Evolutionary conservation across 2,329 filamentous ascomycete species (phyloP).

Genomic region (Stemphylium lycopersici): DNA sequence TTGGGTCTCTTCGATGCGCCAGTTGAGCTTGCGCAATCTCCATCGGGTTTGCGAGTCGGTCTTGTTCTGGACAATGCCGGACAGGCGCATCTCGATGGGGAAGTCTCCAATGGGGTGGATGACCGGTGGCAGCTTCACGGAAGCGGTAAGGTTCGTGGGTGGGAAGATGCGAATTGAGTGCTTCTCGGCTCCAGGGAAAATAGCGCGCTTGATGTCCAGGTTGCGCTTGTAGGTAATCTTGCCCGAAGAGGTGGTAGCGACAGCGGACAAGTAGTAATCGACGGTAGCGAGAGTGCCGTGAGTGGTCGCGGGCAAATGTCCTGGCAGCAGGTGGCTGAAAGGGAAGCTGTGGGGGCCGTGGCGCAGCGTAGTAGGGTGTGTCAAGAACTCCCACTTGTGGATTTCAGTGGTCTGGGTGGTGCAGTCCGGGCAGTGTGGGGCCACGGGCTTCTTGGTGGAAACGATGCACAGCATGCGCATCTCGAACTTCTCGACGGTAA

Average conservation of each 20-base stretch:
- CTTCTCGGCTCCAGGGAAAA: slow-evolving; percentile 80
- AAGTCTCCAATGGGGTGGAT: slow-evolving; percentile 87
- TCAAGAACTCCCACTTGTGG: slow-evolving; percentile 76
- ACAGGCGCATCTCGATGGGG: slow-evolving; percentile 78
- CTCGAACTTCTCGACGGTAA: slow-evolving; percentile 72
- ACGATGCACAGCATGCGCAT: slow-evolving; percentile 74
- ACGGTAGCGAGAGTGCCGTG: slow-evolving; percentile 75
- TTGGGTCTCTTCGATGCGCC: slow-evolving; percentile 89
- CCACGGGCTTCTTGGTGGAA: slow-evolving; percentile 81
- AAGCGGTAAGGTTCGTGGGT: slow-evolving; percentile 89
- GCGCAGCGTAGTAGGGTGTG: slow-evolving; percentile 42
- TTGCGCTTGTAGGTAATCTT: slow-evolving; percentile 69
- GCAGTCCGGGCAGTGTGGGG: slow-evolving; percentile 79
- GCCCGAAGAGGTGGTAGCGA: slow-evolving; percentile 62
- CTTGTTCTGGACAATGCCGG: slow-evolving; percentile 79
- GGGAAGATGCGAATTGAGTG: slow-evolving; percentile 94
- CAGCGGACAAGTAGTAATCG: slow-evolving; percentile 71
- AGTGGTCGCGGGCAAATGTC: slow-evolving; percentile 83
- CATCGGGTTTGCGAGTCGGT: slow-evolving; percentile 75
- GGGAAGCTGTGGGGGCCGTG: slow-evolving; percentile 77
- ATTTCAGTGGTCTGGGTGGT: slow-evolving; percentile 73
- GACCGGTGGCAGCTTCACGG: slow-evolving; percentile 79
- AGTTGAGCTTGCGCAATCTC: slow-evolving; percentile 89
- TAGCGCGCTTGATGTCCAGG: slow-evolving; percentile 78
- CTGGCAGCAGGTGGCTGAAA: slow-evolving; percentile 85